Evolutionary conservation across 2,329 filamentous ascomycete species (phyloP), one percentile per base, ranked within the genome.

Genomic region (Botrytis byssoidea): DNA sequence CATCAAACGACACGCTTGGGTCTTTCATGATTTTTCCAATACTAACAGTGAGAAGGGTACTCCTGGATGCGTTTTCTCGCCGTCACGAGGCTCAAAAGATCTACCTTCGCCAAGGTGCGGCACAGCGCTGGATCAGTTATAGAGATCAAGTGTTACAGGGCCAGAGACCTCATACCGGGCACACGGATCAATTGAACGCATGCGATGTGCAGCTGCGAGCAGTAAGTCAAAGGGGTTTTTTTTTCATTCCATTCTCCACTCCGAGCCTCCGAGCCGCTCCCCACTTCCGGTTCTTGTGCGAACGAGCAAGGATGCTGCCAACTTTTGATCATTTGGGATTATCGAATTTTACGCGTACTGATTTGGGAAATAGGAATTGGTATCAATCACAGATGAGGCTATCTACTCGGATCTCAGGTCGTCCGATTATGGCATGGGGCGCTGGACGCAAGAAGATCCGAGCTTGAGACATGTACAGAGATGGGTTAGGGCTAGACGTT

Each of bases 51-150:
- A 61, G 67, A 57, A 90, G 88, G 78, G 85, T 90, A 74, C 83
- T 87, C 67, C 83, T 91, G 59, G 89, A 91, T 77, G 88, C 88
- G 35, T 89, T 86, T 77, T 84, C 88, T 14, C 85, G 89, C 77
- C 85, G 89, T 70, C 89, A 91, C 81, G 88, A 90, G 78, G 88
- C 83, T 42, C 89, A 90, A 77, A 91, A 90, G 83, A 91, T 91
- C 77, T 89, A 88, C 77, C 83, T 89, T 74, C 85, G 89, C 48
- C 89, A 91, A 79, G 84, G 83, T 40, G 89, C 88, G 42, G 88
- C 88, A 51, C 87, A 89, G 81, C 83, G 85, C 77, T 91, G 89
- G 89, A 81, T 90, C 74, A 83, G 86, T 74, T 85, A 84, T 79
- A 85, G 89, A 74, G 85, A 86, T 55, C 81, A 83, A 59, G 83